Conservation (phyloP, 177 flowering plant genomes). For the Vitis hybrid region DNA sequence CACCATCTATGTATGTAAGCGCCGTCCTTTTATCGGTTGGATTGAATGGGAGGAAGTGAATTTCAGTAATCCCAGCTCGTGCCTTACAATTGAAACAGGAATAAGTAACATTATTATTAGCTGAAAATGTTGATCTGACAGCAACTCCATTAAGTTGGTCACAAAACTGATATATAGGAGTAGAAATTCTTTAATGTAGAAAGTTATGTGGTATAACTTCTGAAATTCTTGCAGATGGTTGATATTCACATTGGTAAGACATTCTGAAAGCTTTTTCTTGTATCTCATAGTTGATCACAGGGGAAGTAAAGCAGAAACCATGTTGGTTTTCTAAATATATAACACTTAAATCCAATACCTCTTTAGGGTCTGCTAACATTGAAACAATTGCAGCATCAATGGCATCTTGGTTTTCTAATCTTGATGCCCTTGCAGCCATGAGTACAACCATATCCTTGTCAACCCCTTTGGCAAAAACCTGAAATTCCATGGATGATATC, state of each 20-base stretch:
- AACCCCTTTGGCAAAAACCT: constrained; percentile 66
- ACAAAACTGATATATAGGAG: too few species aligned
- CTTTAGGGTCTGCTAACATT: constrained; percentile 75
- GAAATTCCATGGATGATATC: constrained; percentile 9
- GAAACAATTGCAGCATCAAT: constrained; percentile 75
- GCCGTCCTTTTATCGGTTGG: constrained; percentile 88
- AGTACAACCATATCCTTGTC: constrained; percentile 68
- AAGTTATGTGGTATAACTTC: too few species aligned
- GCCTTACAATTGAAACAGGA: constrained; percentile 34
- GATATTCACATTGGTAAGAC: too few species aligned
- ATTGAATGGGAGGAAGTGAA: constrained; percentile 86
- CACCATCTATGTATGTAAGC: constrained; percentile 57
- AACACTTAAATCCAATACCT: constrained; percentile 37
- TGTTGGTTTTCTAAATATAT: neutral
- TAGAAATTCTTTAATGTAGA: too few species aligned
- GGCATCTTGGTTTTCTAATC: constrained; percentile 83
- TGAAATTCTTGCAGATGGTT: too few species aligned
- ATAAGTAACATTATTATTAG: neutral
- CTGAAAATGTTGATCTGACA: too few species aligned
- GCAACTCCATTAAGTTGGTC: too few species aligned
- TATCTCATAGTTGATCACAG: neutral
- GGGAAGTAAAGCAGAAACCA: neutral
- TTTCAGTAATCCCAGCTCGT: constrained; percentile 60
- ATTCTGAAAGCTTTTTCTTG: too few species aligned
- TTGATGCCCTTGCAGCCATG: constrained; percentile 85